Percentiles rank a stretch among this genome's conserved stretches.
Evolutionary conservation across 129 eudicot species (phyloP).

Genomic region (Ambrosia artemisiifolia): DNA sequence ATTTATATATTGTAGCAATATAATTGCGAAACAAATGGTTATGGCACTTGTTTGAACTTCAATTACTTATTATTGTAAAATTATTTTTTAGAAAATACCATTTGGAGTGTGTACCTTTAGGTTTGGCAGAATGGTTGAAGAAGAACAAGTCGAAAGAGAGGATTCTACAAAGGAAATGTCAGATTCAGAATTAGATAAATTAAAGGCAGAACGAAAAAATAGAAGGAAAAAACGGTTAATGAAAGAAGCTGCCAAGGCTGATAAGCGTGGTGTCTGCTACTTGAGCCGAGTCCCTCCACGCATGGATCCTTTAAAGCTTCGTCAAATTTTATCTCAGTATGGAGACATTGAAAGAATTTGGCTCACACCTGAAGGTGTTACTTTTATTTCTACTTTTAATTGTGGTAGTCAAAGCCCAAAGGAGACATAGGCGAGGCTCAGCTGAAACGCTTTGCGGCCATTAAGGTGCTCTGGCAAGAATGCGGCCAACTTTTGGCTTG

Average conservation of each 20-base stretch:
- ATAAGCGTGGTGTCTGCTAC: constrained; percentile 88
- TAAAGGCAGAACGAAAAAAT: constrained; percentile 33
- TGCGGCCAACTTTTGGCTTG: no score
- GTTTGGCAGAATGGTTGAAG: constrained; percentile 48
- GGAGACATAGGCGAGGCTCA: no score
- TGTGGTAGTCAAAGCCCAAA: no score
- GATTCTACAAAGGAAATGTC: constrained; percentile 17
- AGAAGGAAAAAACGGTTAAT: constrained; percentile 53
- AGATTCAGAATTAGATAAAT: constrained; percentile 21
- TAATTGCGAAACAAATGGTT: not conserved
- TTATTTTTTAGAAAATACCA: not conserved
- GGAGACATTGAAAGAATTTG: constrained; percentile 82
- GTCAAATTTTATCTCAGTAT: constrained; percentile 72
- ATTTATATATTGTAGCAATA: not conserved
- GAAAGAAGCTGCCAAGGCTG: constrained; percentile 64
- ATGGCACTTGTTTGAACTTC: not conserved
- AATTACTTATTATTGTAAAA: not conserved
- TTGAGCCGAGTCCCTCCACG: constrained; percentile 90
- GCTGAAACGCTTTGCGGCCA: no score
- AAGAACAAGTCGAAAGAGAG: constrained; percentile 35
- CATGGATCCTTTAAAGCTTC: constrained; percentile 87
- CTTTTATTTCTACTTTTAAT: not conserved
- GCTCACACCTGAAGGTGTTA: constrained; percentile 82
- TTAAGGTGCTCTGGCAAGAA: no score
- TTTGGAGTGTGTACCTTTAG: not conserved